Base-by-base conservation (phyloP, 2,329 filamentous ascomycete genomes). In the Scytalidium sp. region DNA sequence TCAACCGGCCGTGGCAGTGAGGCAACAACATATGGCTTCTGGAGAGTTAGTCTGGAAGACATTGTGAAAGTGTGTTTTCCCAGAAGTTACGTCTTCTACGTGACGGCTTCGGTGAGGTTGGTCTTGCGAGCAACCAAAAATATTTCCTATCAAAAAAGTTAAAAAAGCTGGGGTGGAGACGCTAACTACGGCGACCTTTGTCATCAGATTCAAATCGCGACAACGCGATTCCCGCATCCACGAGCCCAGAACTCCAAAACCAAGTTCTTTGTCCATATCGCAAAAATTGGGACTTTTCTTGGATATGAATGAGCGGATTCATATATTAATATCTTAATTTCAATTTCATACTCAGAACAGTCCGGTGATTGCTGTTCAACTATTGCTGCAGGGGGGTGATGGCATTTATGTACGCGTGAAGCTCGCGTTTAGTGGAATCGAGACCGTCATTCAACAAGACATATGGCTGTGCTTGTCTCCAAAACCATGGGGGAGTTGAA, bases 11-110 rank as follows among this genome's bases (percentile, higher is more conserved):
- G 70, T 10, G 83, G 81, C 42, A 87, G 70, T 8, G 79, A 70
- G 27, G 81, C 79, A 55, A 87, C 70, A 51, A 84, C 75, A 61
- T 81, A 84, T n/a, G 83, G 83, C 68, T 77, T 77, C 63, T 85
- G 80, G 49, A 86, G 76, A 54, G 79, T 78, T 60, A 84, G 81
- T 55, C 79, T 78, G 41, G 63, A 62, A 29, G 65, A 60, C 65
- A 67, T 67, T n/a, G 39, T 56, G 49, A 13, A 29, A 36, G n/a
- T 40, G 21, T 49, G 46, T 54, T 21, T n/a, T 44, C n/a, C 17
- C 8, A 27, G 9, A 17, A 29, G 22, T 25, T 27, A 36, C 43
- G 47, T 36, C 17, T 36, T 27, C 11, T 19, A 23, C 29, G 21
- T 43, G 5, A 15, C 32, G 11, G 4, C 13, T 36, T 36, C 17